Evolutionary conservation across 23 red algal genomes (phyloP), one percentile per base, ranked within the genome.

Genomic region (Pyropia haitanensis): DNA sequence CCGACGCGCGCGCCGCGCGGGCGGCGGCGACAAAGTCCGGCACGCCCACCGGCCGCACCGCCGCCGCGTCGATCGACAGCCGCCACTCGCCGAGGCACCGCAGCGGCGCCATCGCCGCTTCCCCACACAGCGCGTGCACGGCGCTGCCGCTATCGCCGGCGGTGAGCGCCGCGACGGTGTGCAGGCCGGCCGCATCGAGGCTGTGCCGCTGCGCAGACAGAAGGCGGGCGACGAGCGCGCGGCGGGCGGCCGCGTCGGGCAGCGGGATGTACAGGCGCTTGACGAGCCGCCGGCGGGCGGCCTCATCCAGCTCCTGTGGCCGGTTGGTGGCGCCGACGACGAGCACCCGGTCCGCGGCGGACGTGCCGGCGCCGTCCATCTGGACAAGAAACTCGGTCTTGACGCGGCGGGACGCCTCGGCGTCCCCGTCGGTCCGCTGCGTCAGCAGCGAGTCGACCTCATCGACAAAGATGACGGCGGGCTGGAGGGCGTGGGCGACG

Each of bases 241-340:
- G 56, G 51, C 93, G 63, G 2, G 93, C 93, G 18, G 50, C 46
- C 21, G 56, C 19, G 34, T 96, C 93, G 7, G 93, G 93, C 5
- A 96, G 70, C 25, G 93, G 93, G 28, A 96, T 96, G 59, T 96
- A 96, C 32, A 96, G 55, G 8, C 93, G 77, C 31, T 85, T 83
- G 18, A 83, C 72, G 27, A 96, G 46, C 10, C 93, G 76, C 13
- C 93, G 80, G 28, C 83, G 71, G 20, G 76, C 77, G 3, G 93
- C 93, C 50, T 96, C 83, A 58, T 96, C 93, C 44, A 96, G 54
- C 56, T 89, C 93, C 53, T 86, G 78, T 6, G 93, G 93, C 26
- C 83, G 54, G 82, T 96, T 96, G 18, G 83, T 96, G 8, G 93
- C 93, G n/a, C 93, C 93, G 50, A 96, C 71, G 31, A 96, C 93